Percentiles rank a stretch among this genome's conserved stretches.
Evolutionary conservation across 306 rosid species (phyloP).

Genomic region (Sophora flavescens): DNA sequence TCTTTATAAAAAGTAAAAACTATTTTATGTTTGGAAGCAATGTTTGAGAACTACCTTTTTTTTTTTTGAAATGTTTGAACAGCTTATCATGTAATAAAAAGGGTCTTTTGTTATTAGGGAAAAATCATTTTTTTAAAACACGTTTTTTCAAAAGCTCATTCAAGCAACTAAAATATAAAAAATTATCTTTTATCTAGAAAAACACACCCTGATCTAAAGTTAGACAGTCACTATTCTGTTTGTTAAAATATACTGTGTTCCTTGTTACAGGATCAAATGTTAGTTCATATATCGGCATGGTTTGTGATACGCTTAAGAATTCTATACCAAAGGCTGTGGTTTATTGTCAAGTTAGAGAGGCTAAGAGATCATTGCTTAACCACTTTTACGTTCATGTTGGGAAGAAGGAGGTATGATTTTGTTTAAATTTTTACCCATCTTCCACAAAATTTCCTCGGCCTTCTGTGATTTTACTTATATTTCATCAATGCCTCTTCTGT

Average conservation of each 20-base stretch:
- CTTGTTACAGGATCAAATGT: constrained; percentile 89
- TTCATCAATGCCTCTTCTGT: constrained; percentile 13
- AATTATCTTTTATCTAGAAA: background rate
- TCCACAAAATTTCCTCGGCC: background rate
- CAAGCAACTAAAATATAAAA: constrained; percentile 1
- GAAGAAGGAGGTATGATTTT: constrained; percentile 76
- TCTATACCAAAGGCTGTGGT: constrained; percentile 98
- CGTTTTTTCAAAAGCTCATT: background rate
- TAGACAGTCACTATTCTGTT: constrained; percentile 13
- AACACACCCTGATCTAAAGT: constrained; percentile 11
- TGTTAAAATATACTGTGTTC: constrained; percentile 7
- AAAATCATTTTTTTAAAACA: background rate
- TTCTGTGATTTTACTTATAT: constrained; percentile 22
- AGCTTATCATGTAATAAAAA: constrained; percentile 3
- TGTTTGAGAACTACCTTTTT: background rate
- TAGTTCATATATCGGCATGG: constrained; percentile 85
- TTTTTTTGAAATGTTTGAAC: background rate
- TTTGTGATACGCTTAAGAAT: constrained; percentile 82
- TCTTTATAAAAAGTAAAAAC: background rate
- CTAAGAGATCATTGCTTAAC: constrained; percentile 90
- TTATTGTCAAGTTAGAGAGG: constrained; percentile 99
- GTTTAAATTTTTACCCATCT: constrained; percentile 28
- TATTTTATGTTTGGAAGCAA: background rate
- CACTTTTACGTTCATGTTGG: constrained; percentile 84
- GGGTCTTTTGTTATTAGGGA: background rate